Conservation (phyloP, 768 basidiomycete genomes). For the Fomitopsis pulvina region DNA sequence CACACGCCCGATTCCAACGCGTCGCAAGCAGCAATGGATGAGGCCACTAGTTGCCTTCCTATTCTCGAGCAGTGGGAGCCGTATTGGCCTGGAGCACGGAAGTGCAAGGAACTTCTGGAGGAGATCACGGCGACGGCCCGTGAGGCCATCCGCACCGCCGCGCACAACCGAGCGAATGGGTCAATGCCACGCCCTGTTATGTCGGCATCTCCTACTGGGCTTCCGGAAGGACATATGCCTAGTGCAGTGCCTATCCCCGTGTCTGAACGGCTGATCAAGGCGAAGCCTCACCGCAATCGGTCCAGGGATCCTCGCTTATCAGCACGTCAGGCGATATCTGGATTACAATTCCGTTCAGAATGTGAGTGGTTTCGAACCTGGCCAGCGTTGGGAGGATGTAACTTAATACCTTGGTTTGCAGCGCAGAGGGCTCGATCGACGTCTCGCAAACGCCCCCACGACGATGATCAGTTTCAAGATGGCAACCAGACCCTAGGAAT, state of each 20-base stretch:
- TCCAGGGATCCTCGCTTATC: conserved; percentile 27
- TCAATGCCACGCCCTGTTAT: conserved; percentile 6
- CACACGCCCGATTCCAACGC: conserved; percentile 63
- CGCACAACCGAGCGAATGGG: conserved; percentile 15
- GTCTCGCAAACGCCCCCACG: conserved; percentile 66
- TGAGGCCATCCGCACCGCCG: conserved; percentile 47
- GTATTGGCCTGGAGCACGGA: conserved; percentile 81
- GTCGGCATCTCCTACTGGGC: conserved; percentile 11
- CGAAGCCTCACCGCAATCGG: conserved; percentile 23
- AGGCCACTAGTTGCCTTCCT: conserved; percentile 64
- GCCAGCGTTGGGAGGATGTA: too few species aligned
- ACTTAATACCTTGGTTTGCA: conserved; percentile 24
- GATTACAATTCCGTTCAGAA: conserved; percentile 24
- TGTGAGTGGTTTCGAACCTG: conserved; percentile 23
- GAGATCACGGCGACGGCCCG: conserved; percentile 65
- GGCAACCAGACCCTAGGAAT: conserved; percentile 18
- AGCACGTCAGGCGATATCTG: conserved; percentile 21
- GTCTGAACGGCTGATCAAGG: conserved; percentile 20
- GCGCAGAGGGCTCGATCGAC: conserved; percentile 69
- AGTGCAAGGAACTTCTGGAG: conserved; percentile 75
- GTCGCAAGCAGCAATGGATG: conserved; percentile 72
- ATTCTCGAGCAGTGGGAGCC: conserved; percentile 81
- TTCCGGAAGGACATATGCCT: conserved; percentile 14
- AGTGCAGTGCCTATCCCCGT: conserved; percentile 15
- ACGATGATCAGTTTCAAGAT: conserved; percentile 45